phyloP scores from a whole-genome alignment of 441 rosid genomes.

The Isatis lusitanica region DNA sequence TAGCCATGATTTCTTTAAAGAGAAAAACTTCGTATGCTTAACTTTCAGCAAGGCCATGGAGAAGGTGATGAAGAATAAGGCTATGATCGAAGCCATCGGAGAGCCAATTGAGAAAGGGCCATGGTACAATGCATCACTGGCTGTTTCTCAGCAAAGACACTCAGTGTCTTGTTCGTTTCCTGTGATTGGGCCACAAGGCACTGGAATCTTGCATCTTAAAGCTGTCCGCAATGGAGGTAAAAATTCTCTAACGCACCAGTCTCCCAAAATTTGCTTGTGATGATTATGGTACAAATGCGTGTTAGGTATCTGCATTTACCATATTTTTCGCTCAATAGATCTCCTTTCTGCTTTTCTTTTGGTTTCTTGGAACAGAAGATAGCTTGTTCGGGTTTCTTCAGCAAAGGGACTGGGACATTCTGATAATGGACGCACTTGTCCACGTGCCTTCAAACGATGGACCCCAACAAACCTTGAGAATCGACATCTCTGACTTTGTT shows the following conservation, averaged over 20 bases:
- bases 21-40: slow-evolving; percentile 2
- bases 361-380: slow-evolving; percentile 30
- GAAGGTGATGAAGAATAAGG: slow-evolving; percentile 67
- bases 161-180: slow-evolving; percentile 95
- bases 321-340: background rate
- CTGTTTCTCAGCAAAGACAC: slow-evolving; percentile 84
- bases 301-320: background rate
- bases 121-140: slow-evolving; percentile 95
- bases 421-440: slow-evolving; percentile 84
- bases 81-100: slow-evolving; percentile 76
- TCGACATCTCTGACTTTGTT: slow-evolving; percentile 45
- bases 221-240: slow-evolving; percentile 36
- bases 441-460: slow-evolving; percentile 74
- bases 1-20: background rate
- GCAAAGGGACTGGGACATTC: slow-evolving; percentile 75
- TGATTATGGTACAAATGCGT: background rate
- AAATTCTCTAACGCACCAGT: background rate
- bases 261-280: background rate
- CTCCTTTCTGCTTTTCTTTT: background rate
- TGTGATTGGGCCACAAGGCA: slow-evolving; percentile 43
- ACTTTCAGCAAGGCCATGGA: slow-evolving; percentile 80
- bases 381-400: slow-evolving; percentile 45
- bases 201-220: slow-evolving; percentile 36
- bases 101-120: slow-evolving; percentile 92
- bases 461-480: slow-evolving; percentile 57